These are phyloP conservation scores for Mediolabrus comicus DNA, from an alignment of 108 stramenopile genomes.

Conservation along the genomic window DNA sequence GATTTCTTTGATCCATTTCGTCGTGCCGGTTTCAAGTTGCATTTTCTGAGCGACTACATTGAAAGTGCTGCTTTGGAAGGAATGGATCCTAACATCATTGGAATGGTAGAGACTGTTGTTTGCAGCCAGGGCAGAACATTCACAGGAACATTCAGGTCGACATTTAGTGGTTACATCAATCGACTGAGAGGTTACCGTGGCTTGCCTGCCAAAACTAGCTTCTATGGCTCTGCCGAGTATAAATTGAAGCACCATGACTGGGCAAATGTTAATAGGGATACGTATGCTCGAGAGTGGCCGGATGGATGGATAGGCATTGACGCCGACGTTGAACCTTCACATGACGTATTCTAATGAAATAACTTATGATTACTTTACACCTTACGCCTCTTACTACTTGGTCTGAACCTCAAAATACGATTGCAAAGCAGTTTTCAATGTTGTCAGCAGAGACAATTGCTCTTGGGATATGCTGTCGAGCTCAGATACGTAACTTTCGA, in stretches of 20 bases:
- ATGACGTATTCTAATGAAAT: conserved; percentile 50
- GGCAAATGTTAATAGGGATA: conserved; percentile 40
- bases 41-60: conserved; percentile 72
- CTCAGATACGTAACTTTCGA: neutral
- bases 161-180: conserved; percentile 92
- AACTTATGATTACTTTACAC: neutral
- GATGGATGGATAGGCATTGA: conserved; percentile 76
- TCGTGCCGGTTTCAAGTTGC: conserved; percentile 49
- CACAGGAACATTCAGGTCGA: conserved; percentile 86
- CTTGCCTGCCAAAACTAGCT: conserved; percentile 65
- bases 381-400: too few species aligned
- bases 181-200: conserved; percentile 77
- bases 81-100: conserved; percentile 82
- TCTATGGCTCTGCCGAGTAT: conserved; percentile 52
- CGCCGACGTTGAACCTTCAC: conserved; percentile 47
- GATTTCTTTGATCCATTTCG: conserved; percentile 73
- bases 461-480: neutral
- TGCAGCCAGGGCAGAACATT: conserved; percentile 78
- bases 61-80: conserved; percentile 49
- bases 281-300: conserved; percentile 73
- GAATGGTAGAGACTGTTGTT: conserved; percentile 91
- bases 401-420: neutral
- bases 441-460: neutral
- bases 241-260: conserved; percentile 53
- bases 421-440: neutral